phyloP scores from a whole-genome alignment of 2,329 filamentous ascomycete genomes.

The Xylariaceae sp. region DNA sequence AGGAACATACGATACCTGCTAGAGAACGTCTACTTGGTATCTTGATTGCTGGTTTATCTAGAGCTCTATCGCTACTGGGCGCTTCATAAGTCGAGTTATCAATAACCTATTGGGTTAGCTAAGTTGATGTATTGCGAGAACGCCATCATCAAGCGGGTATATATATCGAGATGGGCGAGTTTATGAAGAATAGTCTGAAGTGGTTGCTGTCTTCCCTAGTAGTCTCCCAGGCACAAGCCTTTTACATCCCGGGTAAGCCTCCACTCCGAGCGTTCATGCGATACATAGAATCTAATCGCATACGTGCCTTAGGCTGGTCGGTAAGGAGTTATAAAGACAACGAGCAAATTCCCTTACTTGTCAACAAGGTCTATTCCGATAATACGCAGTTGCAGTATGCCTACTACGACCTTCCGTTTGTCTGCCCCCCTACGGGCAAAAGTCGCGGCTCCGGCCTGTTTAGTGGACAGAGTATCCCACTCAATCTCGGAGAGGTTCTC shows the following conservation, averaged over 20 bases:
- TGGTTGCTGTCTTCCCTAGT: constrained; percentile 52
- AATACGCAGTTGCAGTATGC: constrained; percentile 89
- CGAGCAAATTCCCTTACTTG: constrained; percentile 80
- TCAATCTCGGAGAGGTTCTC: constrained; percentile 86
- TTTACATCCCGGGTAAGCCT: constrained; percentile 82
- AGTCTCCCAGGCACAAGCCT: constrained; percentile 61
- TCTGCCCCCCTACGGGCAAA: constrained; percentile 76
- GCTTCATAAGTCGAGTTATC: background rate
- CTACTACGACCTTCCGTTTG: constrained; percentile 85
- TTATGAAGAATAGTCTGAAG: constrained; percentile 35
- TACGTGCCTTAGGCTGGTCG: constrained; percentile 65
- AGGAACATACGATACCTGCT: constrained; percentile 3
- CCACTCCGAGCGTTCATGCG: constrained; percentile 2
- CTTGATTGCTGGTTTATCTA: background rate
- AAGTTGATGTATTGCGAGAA: constrained; percentile 25
- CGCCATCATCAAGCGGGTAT: constrained; percentile 20
- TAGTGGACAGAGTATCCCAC: constrained; percentile 74
- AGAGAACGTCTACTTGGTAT: background rate
- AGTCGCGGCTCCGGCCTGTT: constrained; percentile 68
- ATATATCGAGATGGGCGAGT: constrained; percentile 30
- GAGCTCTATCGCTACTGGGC: background rate
- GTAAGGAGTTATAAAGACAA: constrained; percentile 77
- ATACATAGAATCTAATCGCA: constrained; percentile 22
- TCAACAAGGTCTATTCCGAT: constrained; percentile 92
- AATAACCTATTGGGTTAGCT: constrained; percentile 22